A percentile compares a stretch with the other conserved stretches of the same genome.
These are phyloP conservation scores for Metschnikowia gruessii DNA, from an alignment of 805 yeast genomes.

Conservation along the genomic window DNA sequence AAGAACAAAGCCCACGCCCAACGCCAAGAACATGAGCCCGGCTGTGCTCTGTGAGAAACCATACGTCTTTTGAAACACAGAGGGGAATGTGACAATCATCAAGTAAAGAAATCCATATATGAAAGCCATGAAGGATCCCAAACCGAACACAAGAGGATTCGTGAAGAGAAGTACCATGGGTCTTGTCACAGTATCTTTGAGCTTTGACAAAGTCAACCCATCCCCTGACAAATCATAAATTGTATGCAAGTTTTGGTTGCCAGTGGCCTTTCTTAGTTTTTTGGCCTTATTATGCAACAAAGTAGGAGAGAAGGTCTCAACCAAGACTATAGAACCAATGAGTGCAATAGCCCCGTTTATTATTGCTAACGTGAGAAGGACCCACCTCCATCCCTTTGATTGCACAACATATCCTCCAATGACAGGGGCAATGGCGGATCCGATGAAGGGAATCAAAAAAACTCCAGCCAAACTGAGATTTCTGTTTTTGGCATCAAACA, in stretches of 20 bases:
- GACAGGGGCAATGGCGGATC: constrained; percentile 40
- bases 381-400: constrained; percentile 37
- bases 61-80: constrained; percentile 29
- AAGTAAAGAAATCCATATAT: constrained; percentile 42
- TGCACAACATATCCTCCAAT: constrained; percentile 36
- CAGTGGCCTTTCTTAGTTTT: constrained; percentile 31
- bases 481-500: constrained; percentile 33
- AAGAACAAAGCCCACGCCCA: constrained; percentile 36
- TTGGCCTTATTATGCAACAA: constrained; percentile 30
- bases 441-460: constrained; percentile 36
- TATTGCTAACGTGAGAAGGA: constrained; percentile 33
- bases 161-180: constrained; percentile 33
- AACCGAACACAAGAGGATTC: constrained; percentile 39
- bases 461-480: constrained; percentile 37
- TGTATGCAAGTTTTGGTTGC: constrained; percentile 37
- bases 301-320: constrained; percentile 38
- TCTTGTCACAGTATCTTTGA: constrained; percentile 27
- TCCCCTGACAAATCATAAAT: constrained; percentile 35
- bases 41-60: constrained; percentile 32
- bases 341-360: constrained; percentile 35
- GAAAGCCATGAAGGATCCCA: constrained; percentile 43
- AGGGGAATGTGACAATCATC: constrained; percentile 40
- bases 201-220: constrained; percentile 23
- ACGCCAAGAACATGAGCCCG: constrained; percentile 39
- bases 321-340: constrained; percentile 29